A percentile compares a stretch with the other conserved stretches of the same genome.
Evolutionary conservation across 495 filamentous ascomycete species (phyloP).

Genomic region (Penicillium bovifimosum): DNA sequence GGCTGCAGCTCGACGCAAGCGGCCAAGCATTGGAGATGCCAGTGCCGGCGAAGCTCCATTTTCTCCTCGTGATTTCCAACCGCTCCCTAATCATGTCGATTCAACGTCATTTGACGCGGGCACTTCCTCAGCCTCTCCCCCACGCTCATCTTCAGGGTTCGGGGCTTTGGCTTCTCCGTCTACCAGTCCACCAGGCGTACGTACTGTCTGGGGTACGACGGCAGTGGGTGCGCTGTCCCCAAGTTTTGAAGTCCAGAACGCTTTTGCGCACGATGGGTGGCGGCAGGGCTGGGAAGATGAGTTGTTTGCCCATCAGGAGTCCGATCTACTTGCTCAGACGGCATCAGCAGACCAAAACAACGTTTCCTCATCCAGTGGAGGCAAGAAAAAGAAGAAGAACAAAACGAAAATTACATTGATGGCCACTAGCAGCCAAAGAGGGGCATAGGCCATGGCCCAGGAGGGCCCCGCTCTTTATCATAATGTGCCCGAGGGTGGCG

Average conservation of each 20-base stretch:
- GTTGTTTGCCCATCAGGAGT: constrained; percentile 47
- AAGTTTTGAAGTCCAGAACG: constrained; percentile 29
- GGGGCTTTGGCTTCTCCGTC: constrained; percentile 65
- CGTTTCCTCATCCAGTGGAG: constrained; percentile 23
- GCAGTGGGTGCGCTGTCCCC: constrained; percentile 51
- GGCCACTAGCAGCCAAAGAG: constrained; percentile 73
- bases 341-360: constrained; percentile 22
- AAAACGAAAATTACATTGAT: constrained; percentile 91
- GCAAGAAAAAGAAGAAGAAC: constrained; percentile 78
- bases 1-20: constrained; percentile 47
- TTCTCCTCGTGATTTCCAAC: constrained; percentile 60
- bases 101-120: constrained; percentile 37
- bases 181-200: constrained; percentile 65
- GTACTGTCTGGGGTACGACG: constrained; percentile 85
- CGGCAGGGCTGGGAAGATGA: constrained; percentile 70
- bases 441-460: constrained; percentile 40
- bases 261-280: constrained; percentile 67
- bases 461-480: background rate
- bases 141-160: constrained; percentile 50
- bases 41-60: constrained; percentile 37
- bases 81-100: constrained; percentile 46
- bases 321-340: constrained; percentile 35
- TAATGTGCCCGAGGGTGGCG: background rate
- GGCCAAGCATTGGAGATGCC: constrained; percentile 31
- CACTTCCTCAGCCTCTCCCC: constrained; percentile 54